These are phyloP conservation scores for Bolboschoenoplectus hybrid DNA, from an alignment of 202 grass and related monocot species.

Conservation along the genomic window DNA sequence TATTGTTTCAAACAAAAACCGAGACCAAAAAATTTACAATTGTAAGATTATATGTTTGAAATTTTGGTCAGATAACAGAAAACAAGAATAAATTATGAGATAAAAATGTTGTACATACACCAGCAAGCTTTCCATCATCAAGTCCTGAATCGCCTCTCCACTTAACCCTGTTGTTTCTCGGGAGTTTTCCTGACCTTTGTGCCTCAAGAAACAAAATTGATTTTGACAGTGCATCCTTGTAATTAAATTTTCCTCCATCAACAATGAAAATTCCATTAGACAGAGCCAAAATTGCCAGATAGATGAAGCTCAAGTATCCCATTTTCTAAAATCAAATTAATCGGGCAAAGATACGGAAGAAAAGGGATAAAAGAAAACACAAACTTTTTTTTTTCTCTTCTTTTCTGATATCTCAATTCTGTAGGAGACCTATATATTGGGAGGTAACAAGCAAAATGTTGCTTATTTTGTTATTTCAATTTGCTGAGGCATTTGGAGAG, in stretches of 20 bases:
- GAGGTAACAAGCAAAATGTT: conserved; percentile 30
- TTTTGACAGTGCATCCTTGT: conserved; percentile 84
- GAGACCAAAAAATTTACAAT: background rate
- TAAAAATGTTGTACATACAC: conserved; percentile 45
- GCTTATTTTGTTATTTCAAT: conserved; percentile 26
- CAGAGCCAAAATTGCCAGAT: conserved; percentile 18
- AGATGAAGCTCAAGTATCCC: conserved; percentile 11
- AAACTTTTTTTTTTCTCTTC: conserved; percentile 29
- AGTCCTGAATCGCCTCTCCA: conserved; percentile 94
- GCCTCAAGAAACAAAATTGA: conserved; percentile 93
- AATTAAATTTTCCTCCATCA: conserved; percentile 49
- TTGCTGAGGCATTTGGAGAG: conserved; percentile 20
- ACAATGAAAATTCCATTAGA: conserved; percentile 14
- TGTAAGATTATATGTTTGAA: background rate
- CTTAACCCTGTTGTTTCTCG: conserved; percentile 64
- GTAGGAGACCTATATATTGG: conserved; percentile 26
- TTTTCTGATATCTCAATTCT: conserved; percentile 15
- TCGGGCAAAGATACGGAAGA: background rate
- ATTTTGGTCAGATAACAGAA: background rate
- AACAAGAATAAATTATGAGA: background rate
- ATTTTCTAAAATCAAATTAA: conserved; percentile 1
- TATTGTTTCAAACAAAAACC: background rate
- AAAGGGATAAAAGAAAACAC: conserved; percentile 16
- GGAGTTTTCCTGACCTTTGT: conserved; percentile 91
- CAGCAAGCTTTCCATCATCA: conserved; percentile 78